These are phyloP conservation scores for Ascomycota sp. DNA, from an alignment of 2,329 filamentous ascomycete species.

Conservation along the genomic window DNA sequence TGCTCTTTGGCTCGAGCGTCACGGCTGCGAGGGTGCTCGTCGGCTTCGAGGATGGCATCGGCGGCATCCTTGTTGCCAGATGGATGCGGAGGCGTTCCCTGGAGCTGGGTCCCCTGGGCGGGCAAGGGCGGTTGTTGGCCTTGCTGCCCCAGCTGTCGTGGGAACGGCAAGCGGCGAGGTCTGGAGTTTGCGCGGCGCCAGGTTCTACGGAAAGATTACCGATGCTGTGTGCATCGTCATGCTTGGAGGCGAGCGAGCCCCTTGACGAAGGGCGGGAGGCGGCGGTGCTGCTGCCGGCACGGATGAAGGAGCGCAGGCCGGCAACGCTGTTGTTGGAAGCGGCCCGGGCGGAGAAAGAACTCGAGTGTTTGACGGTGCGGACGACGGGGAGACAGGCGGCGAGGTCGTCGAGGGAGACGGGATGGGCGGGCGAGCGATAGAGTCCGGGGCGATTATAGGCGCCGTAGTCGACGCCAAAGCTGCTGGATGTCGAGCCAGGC, in stretches of 20 bases:
- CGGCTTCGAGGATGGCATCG: conserved; percentile 22
- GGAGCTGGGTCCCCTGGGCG: conserved; percentile 55
- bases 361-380: conserved; percentile 63
- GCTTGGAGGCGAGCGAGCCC: conserved; percentile 31
- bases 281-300: conserved; percentile 18
- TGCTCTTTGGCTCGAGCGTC: too few relatives aligned
- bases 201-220: conserved; percentile 45
- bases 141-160: conserved; percentile 44
- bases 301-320: conserved; percentile 39
- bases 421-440: conserved; percentile 10
- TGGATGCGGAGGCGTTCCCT: conserved; percentile 40
- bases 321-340: conserved; percentile 27
- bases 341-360: conserved; percentile 51
- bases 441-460: conserved; percentile 1
- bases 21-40: conserved; percentile 11
- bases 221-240: conserved; percentile 40
- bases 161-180: conserved; percentile 31
- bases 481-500: conserved; percentile 6
- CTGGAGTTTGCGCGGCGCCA: conserved; percentile 22
- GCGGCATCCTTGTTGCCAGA: conserved; percentile 25
- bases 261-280: conserved; percentile 37
- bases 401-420: conserved; percentile 33
- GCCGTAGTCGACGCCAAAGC: conserved; percentile 7
- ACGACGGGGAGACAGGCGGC: conserved; percentile 50
- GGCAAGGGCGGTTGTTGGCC: conserved; percentile 28